A percentile compares a stretch with the other conserved stretches of the same genome.
Evolutionary conservation across 78 protist genomes (phyloP).

Genomic region (Diacronema lutheri): DNA sequence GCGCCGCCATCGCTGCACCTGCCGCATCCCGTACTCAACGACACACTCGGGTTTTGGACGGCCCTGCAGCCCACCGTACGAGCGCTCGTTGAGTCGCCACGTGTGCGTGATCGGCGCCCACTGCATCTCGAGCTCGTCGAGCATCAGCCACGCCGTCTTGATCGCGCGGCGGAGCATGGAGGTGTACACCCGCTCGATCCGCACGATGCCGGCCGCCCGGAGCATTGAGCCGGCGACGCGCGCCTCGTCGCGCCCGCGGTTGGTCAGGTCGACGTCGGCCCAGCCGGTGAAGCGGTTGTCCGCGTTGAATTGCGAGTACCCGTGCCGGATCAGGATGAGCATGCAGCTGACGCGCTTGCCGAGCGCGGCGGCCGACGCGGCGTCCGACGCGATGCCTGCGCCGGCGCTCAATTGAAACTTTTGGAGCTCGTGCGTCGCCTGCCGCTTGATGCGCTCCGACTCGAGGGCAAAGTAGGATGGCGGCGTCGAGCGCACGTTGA

Average conservation of each 20-base stretch:
- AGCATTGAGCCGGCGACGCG: conserved; percentile 66
- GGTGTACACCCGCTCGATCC: conserved; percentile 75
- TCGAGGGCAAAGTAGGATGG: not conserved
- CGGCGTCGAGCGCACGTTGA: not conserved
- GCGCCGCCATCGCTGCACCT: conserved; percentile 9
- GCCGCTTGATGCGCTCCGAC: not conserved
- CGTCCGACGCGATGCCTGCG: too few relatives aligned
- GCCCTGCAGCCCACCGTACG: conserved; percentile 81
- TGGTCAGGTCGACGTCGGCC: conserved; percentile 83
- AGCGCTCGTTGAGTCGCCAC: conserved; percentile 92
- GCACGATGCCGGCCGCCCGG: not conserved
- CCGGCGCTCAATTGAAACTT: too few relatives aligned
- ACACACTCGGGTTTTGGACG: not conserved
- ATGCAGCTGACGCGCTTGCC: too few relatives aligned
- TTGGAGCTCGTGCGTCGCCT: not conserved
- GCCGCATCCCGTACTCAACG: not conserved
- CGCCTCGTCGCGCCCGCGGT: conserved; percentile 77
- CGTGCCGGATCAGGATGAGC: conserved; percentile 75
- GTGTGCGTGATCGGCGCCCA: conserved; percentile 53
- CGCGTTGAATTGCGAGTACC: conserved; percentile 72
- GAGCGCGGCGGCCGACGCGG: too few relatives aligned
- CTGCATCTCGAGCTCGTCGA: conserved; percentile 64
- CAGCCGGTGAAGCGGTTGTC: conserved; percentile 86
- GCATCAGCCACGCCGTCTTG: conserved; percentile 56
- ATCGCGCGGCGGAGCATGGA: conserved; percentile 82